Conservation (phyloP, 2,329 filamentous ascomycete genomes). For the Pseudocercospora eumusae region DNA sequence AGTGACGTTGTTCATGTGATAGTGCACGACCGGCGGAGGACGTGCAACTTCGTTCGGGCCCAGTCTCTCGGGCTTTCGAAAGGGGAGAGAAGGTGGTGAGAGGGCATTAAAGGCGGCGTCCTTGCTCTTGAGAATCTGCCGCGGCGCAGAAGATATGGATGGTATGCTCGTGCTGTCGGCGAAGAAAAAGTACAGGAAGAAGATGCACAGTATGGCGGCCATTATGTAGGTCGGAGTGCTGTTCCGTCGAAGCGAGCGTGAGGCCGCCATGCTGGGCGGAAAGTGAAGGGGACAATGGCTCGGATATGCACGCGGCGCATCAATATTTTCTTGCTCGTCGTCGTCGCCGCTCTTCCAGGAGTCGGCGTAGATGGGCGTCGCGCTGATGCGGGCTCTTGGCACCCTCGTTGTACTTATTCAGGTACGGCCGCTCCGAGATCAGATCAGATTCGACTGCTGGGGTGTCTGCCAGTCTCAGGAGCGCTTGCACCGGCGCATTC, state of each 20-base stretch:
- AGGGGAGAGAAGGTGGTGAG: constrained; percentile 72
- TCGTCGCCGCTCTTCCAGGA: not conserved
- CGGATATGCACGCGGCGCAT: constrained; percentile 1
- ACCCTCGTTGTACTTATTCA: too few relatives aligned
- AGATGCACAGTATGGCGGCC: constrained; percentile 69
- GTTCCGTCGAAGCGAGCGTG: constrained; percentile 73
- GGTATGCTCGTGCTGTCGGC: constrained; percentile 62
- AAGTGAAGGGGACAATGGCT: not conserved
- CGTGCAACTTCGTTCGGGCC: constrained; percentile 55
- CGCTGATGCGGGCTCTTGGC: constrained; percentile 2
- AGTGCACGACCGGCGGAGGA: constrained; percentile 85
- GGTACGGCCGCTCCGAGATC: too few relatives aligned
- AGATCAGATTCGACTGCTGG: not conserved
- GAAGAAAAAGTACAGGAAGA: constrained; percentile 54
- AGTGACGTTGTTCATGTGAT: constrained; percentile 93
- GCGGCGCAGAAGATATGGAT: constrained; percentile 50
- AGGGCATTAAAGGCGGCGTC: constrained; percentile 67
- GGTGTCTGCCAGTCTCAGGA: not conserved
- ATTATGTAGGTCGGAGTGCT: constrained; percentile 75
- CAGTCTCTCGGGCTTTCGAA: constrained; percentile 65
- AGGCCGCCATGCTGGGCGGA: constrained; percentile 54
- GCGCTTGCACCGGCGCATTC: not conserved
- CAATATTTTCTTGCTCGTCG: not conserved
- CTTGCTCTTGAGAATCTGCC: constrained; percentile 53
- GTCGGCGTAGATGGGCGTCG: not conserved